These are phyloP conservation scores for Mucor circinelloides DNA, from an alignment of 371 early-diverging fungal genomes.

Conservation along the genomic window DNA sequence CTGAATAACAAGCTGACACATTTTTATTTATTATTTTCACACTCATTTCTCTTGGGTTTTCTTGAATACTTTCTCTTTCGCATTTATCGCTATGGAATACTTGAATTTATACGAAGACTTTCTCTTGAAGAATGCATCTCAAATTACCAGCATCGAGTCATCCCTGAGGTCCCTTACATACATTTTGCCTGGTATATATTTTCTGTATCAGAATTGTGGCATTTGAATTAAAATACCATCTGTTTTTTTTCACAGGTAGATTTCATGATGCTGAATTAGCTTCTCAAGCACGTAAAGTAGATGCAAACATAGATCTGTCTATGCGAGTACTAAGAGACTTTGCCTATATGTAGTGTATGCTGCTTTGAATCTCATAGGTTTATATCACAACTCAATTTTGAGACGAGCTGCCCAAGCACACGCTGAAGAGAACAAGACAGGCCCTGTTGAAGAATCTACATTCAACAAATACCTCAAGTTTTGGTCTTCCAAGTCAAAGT, in stretches of 20 bases:
- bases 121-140: constrained; percentile 83
- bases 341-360: constrained; percentile 68
- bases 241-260: constrained; percentile 63
- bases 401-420: constrained; percentile 58
- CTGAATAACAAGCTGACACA: constrained; percentile 15
- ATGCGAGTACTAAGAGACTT: neutral
- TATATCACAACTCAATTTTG: constrained; percentile 89
- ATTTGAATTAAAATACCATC: neutral
- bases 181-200: constrained; percentile 82
- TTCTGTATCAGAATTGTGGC: neutral
- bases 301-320: neutral
- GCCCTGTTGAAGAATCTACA: constrained; percentile 53
- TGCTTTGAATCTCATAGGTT: constrained; percentile 75
- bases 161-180: constrained; percentile 87
- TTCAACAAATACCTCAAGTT: constrained; percentile 82
- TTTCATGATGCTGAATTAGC: constrained; percentile 93
- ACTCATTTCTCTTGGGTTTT: constrained; percentile 1
- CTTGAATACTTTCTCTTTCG: constrained; percentile 7
- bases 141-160: constrained; percentile 87
- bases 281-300: constrained; percentile 81
- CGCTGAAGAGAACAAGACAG: constrained; percentile 43
- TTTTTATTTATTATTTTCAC: constrained; percentile 15
- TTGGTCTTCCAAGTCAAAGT: constrained; percentile 48
- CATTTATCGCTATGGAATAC: constrained; percentile 41
- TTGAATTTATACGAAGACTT: constrained; percentile 77